Percentiles rank a stretch among this genome's conserved stretches.
These are phyloP conservation scores for Boletus eberwhitei DNA, from an alignment of 768 basidiomycete genomes.

Conservation along the genomic window DNA sequence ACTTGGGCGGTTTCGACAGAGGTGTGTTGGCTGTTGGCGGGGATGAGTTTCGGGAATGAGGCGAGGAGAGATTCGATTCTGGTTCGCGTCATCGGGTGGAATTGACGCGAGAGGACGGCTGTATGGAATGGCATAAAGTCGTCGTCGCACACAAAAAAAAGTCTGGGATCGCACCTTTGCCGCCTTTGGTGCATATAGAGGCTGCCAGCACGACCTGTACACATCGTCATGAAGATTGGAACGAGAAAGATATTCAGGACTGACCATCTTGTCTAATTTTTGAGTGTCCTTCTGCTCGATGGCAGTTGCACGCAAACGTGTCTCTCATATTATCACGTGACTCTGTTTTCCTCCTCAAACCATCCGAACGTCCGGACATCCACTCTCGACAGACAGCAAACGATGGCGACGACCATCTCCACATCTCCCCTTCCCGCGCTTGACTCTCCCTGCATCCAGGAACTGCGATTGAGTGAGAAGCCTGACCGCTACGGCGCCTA, in stretches of 20 bases:
- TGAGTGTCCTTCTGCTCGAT: not conserved
- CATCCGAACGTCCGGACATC: too few relatives aligned
- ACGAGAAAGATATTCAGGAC: not conserved
- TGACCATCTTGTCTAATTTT: slow-evolving; percentile 20
- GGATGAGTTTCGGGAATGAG: slow-evolving; percentile 96
- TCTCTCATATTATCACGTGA: slow-evolving; percentile 17
- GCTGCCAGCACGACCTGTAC: slow-evolving; percentile 86
- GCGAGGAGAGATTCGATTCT: slow-evolving; percentile 94
- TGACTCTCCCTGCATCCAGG: too few relatives aligned
- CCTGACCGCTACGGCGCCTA: too few relatives aligned
- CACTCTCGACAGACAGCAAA: too few relatives aligned
- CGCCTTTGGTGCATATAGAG: slow-evolving; percentile 92
- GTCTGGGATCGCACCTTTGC: slow-evolving; percentile 68
- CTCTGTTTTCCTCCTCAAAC: not conserved
- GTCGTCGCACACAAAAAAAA: not conserved
- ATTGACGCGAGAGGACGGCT: slow-evolving; percentile 97
- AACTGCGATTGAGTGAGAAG: too few relatives aligned
- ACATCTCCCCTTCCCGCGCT: too few relatives aligned
- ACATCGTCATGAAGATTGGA: slow-evolving; percentile 1
- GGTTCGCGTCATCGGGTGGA: slow-evolving; percentile 87
- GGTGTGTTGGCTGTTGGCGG: slow-evolving; percentile 91
- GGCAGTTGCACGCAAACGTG: slow-evolving; percentile 11
- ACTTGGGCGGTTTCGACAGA: slow-evolving; percentile 95
- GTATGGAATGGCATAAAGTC: not conserved
- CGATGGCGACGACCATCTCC: too few relatives aligned